Base-by-base conservation (phyloP, 2,329 filamentous ascomycete species). In the Arthroderma uncinatum region DNA sequence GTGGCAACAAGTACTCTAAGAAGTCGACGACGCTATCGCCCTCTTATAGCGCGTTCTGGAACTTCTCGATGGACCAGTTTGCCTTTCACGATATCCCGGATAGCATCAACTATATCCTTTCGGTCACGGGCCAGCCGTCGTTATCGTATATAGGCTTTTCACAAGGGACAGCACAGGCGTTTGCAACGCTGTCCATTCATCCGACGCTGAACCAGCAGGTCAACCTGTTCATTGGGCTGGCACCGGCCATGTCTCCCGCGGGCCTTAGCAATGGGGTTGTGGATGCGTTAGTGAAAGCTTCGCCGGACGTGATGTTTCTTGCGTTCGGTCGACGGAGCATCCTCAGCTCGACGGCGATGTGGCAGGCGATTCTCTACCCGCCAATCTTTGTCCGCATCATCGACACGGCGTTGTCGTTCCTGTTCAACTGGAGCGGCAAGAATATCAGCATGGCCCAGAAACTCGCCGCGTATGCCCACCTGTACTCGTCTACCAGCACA, bases 1-100 rank as follows among this genome's bases (percentile, higher is more conserved):
- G 93, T 36, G 93, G 93, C 53, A 98, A 98, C 79, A 98, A 98
- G 70, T 98, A 98, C 74, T 95, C 90, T 48, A 98, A 97, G 72
- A 98, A 98, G 74, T 91, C 85, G 1, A 82, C 91, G 54, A 80
- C 85, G 59, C 77, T 78, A 61, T 85, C 89, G 0, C 91, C 93
- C 0, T 85, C 82, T 0, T 85, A 87, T 1, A 75, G 79, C 37
- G 78, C 82, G 12, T 98, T 98, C 71, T 98, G 93, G 93, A 86
- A 96, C 70, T 98, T 98, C 69, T 95, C 89, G 54, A 97, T 98
- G 68, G 93, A 98, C 69, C 88, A 98, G 68, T 98, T 98, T 68
- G 93, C 93, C 52, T 95, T 98, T 66, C 84, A 97, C 69, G 93
- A 98, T 70, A 96, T 98, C 59, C 93, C 93, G 1, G 87, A 98